Evolutionary conservation across 2,329 filamentous ascomycete genomes (phyloP).

Genomic region (Drechslerella coelobrocha): DNA sequence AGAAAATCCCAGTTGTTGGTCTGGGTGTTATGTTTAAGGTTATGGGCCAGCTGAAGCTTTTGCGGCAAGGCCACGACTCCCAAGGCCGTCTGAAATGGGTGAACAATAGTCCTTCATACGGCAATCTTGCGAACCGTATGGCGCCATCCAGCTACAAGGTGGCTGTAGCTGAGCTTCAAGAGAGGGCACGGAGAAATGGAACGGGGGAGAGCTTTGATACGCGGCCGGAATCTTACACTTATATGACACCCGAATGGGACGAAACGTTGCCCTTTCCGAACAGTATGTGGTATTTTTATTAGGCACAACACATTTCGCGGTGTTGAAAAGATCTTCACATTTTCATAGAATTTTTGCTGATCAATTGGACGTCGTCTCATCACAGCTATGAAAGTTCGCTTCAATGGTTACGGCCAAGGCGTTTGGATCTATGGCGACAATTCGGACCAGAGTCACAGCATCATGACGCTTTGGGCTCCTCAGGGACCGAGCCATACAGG

Average conservation of each 20-base stretch:
- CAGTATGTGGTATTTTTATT: constrained; percentile 39
- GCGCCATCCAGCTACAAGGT: constrained; percentile 34
- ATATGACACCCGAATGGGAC: constrained; percentile 52
- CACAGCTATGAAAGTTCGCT: constrained; percentile 45
- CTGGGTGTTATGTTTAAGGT: constrained; percentile 51
- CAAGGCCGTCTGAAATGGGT: constrained; percentile 51
- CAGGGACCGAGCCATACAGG: constrained; percentile 34
- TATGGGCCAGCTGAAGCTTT: constrained; percentile 51
- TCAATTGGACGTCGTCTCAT: neutral
- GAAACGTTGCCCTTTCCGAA: constrained; percentile 51
- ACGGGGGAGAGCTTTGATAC: constrained; percentile 43
- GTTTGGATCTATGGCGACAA: constrained; percentile 48
- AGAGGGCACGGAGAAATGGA: constrained; percentile 20
- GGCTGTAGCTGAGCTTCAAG: constrained; percentile 7
- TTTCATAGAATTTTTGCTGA: neutral
- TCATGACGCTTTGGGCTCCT: constrained; percentile 35
- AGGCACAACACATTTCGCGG: constrained; percentile 12
- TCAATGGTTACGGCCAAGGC: constrained; percentile 44
- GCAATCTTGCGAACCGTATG: constrained; percentile 50
- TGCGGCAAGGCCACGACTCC: constrained; percentile 49
- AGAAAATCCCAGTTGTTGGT: constrained; percentile 35
- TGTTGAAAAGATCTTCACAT: neutral
- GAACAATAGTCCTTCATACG: constrained; percentile 49
- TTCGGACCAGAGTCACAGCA: constrained; percentile 42
- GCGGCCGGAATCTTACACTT: constrained; percentile 43